These are phyloP conservation scores for Dorcoceras hygrometricum DNA, from an alignment of 257 asterid genomes.

Conservation along the genomic window DNA sequence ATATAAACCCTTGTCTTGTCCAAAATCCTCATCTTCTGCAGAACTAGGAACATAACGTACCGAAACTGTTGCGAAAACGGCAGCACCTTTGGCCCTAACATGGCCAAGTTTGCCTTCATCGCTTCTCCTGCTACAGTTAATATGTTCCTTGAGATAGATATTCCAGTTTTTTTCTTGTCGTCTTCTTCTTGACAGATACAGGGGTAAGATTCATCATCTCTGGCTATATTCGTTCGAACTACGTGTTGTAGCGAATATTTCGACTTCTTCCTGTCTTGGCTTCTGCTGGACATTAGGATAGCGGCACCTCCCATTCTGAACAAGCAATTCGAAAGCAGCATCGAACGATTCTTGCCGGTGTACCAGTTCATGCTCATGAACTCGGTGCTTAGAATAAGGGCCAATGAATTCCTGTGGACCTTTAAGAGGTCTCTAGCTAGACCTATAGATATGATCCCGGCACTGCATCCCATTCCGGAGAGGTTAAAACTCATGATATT, in stretches of 20 bases:
- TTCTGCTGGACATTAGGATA: constrained; percentile 28
- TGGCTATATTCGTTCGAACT: constrained; percentile 28
- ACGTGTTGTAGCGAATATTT: constrained; percentile 22
- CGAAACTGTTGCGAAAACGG: constrained; percentile 29
- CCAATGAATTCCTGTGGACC: constrained; percentile 20
- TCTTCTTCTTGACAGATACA: constrained; percentile 33
- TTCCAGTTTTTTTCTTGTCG: constrained; percentile 21
- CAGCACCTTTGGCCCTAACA: constrained; percentile 32
- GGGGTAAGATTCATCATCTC: constrained; percentile 29
- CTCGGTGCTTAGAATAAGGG: constrained; percentile 37
- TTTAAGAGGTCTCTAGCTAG: constrained; percentile 33
- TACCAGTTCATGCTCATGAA: constrained; percentile 34
- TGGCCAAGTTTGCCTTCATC: constrained; percentile 26
- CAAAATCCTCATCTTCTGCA: constrained; percentile 12
- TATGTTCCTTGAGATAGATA: constrained; percentile 29
- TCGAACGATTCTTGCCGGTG: constrained; percentile 27
- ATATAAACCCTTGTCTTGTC: constrained; percentile 10
- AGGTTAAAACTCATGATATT: constrained; percentile 36
- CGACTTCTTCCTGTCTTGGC: background rate
- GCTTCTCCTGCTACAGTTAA: constrained; percentile 24
- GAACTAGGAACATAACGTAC: background rate
- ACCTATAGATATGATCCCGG: constrained; percentile 34
- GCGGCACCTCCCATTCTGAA: constrained; percentile 41
- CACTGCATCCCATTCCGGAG: constrained; percentile 55
- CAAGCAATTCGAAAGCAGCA: constrained; percentile 39